These are phyloP conservation scores for Ciborinia camelliae DNA, from an alignment of 2,329 filamentous ascomycete genomes.

Conservation along the genomic window DNA sequence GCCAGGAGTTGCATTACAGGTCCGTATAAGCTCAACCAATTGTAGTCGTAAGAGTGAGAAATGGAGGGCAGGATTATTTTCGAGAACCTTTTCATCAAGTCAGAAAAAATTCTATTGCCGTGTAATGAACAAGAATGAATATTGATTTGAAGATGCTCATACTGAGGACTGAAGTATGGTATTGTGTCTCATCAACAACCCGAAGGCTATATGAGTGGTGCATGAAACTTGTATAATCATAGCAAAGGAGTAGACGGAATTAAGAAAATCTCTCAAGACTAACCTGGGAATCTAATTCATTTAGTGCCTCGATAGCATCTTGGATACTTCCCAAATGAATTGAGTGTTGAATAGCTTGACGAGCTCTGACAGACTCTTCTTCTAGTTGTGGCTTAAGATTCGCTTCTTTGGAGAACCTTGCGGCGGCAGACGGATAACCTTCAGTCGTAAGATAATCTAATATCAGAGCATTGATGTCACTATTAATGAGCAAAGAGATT, in stretches of 20 bases:
- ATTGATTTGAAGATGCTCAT: conserved; percentile 57
- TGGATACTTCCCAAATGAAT: conserved; percentile 87
- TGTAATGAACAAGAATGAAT: conserved; percentile 17
- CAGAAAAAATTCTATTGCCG: conserved; percentile 18
- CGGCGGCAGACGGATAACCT: conserved; percentile 87
- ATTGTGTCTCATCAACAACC: conserved; percentile 85
- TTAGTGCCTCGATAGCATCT: conserved; percentile 79
- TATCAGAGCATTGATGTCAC: conserved; percentile 91
- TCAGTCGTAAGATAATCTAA: conserved; percentile 97
- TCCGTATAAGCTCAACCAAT: conserved; percentile 86
- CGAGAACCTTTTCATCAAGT: conserved; percentile 60
- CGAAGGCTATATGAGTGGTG: conserved; percentile 97
- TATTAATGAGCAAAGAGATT: conserved; percentile 41
- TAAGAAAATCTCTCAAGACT: conserved; percentile 41
- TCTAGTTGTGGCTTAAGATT: conserved; percentile 76
- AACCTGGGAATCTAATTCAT: conserved; percentile 90
- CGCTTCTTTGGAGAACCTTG: conserved; percentile 90
- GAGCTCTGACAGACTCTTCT: conserved; percentile 67
- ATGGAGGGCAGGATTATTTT: conserved; percentile 76
- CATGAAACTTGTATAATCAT: conserved; percentile 98
- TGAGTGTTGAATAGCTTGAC: conserved; percentile 78
- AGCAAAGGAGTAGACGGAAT: conserved; percentile 43
- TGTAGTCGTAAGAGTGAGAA: conserved; percentile 89
- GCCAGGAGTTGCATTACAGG: conserved; percentile 61
- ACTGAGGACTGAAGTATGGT: conserved; percentile 77